A percentile compares a stretch with the other conserved stretches of the same genome.
Evolutionary conservation across 306 rosid species (phyloP).

Genomic region (Lathyrus tuberosus): DNA sequence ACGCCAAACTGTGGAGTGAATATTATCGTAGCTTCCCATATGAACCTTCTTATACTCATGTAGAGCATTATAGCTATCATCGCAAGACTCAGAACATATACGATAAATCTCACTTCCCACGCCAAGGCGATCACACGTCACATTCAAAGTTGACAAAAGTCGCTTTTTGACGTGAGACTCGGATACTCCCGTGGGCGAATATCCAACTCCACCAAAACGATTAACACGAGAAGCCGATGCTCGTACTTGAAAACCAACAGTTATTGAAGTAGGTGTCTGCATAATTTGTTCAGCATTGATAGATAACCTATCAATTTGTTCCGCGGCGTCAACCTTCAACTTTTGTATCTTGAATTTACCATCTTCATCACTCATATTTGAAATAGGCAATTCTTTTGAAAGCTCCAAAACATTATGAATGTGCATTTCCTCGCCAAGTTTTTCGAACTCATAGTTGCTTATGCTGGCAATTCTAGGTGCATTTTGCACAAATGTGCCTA

Average conservation of each 20-base stretch:
- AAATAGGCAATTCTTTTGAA: conserved; percentile 50
- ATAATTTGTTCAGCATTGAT: conserved; percentile 45
- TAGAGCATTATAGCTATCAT: no score
- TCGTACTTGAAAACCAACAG: conserved; percentile 65
- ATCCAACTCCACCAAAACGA: conserved; percentile 44
- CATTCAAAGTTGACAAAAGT: conserved; percentile 64
- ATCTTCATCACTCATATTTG: conserved; percentile 42
- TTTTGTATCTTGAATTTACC: conserved; percentile 45
- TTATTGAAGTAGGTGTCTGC: conserved; percentile 58
- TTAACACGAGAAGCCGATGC: conserved; percentile 42
- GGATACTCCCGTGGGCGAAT: conserved; percentile 46
- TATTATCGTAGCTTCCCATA: no score
- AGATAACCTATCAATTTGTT: conserved; percentile 47
- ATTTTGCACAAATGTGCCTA: conserved; percentile 56
- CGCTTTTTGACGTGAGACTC: conserved; percentile 49
- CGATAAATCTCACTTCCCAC: conserved; percentile 39
- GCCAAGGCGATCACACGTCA: conserved; percentile 47
- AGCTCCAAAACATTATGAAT: conserved; percentile 47
- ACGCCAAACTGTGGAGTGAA: no score
- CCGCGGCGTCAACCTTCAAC: conserved; percentile 49
- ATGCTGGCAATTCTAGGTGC: conserved; percentile 45
- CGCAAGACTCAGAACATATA: no score
- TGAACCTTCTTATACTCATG: no score
- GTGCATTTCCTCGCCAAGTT: conserved; percentile 41
- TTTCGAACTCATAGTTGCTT: conserved; percentile 57